Evolutionary conservation across 495 filamentous ascomycete genomes (phyloP), one percentile per base, ranked within the genome.

Genomic region (Podospora pseudopauciseta): DNA sequence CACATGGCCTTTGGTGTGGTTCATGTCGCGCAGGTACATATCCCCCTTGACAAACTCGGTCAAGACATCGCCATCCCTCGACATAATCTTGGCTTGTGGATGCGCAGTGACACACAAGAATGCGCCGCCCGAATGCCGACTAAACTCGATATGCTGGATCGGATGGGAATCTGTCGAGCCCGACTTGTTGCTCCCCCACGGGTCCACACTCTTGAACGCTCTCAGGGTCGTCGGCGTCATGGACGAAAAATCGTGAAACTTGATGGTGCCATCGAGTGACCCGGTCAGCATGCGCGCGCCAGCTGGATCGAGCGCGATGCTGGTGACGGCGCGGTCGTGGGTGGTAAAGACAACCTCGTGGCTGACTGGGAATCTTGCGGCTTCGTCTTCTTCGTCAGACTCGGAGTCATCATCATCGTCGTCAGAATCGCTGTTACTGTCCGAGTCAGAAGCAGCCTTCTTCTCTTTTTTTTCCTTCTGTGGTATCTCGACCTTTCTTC

Each of bases 21-120:
- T 85, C 86, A 97, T 92, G 74, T 99, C 96, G 54, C 95, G 86
- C 66, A 99, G 80, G 75, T 99, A 99, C 94, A 97, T 97, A 74
- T 99, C 95, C 23, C 95, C 95, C 79, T 99, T 99, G 65, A 90
- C 88, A 70, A 96, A 97, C 76, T 97, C 93, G 2, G 89, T 88
- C 15, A 93, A 66, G 11, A 89, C 84, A 54, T 93, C 92, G 7
- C 95, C 95, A 81, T 99, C 94, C 70, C 95, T 88, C 73, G 86
- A 90, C 73, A 97, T 83, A 57, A 99, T 88, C 76, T 92, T 92
- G 2, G 94, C 92, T 75, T 99, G 96, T 2, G 93, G 86, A 7
- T 91, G 89, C 0, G 94, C 94, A 2, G 93, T 88, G 23, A 97
- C 83, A 70, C 95, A 92, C 28, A 99, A 87, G 59, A 99, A 87